A percentile compares a stretch with the other conserved stretches of the same genome.
Evolutionary conservation across 257 asterid genomes (phyloP).

Genomic region (Solanum tarijense): DNA sequence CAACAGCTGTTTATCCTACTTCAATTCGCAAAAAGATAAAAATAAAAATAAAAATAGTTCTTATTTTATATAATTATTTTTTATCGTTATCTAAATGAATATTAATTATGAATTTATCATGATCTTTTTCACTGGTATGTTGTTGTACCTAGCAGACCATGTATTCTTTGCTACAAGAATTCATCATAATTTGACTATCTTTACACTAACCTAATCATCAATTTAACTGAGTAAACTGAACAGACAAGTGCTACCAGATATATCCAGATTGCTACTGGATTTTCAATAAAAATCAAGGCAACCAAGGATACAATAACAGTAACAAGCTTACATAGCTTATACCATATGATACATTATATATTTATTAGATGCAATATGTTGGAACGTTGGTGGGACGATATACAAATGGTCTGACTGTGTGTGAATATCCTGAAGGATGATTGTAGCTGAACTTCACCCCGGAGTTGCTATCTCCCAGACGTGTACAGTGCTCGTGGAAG

Average conservation of each 20-base stretch:
- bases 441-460: slow-evolving; percentile 75
- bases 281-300: background rate
- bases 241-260: background rate
- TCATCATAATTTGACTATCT: background rate
- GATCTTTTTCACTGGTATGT: too few relatives aligned
- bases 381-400: slow-evolving; percentile 60
- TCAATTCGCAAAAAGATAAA: too few relatives aligned
- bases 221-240: background rate
- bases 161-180: background rate
- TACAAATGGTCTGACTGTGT: slow-evolving; percentile 63
- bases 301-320: background rate
- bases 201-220: background rate
- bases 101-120: too few relatives aligned
- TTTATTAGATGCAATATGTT: slow-evolving; percentile 45
- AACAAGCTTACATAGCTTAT: background rate
- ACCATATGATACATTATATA: background rate
- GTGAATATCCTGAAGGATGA: slow-evolving; percentile 73
- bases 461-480: slow-evolving; percentile 35
- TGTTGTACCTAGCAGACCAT: background rate
- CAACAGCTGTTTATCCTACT: fast-evolving
- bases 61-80: too few relatives aligned
- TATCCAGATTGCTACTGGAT: background rate
- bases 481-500: slow-evolving; percentile 68
- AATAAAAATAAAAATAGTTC: too few relatives aligned
- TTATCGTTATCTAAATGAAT: too few relatives aligned